phyloP scores from a whole-genome alignment of 1,284 basidiomycete species.

The Moesziomyces sp. region DNA sequence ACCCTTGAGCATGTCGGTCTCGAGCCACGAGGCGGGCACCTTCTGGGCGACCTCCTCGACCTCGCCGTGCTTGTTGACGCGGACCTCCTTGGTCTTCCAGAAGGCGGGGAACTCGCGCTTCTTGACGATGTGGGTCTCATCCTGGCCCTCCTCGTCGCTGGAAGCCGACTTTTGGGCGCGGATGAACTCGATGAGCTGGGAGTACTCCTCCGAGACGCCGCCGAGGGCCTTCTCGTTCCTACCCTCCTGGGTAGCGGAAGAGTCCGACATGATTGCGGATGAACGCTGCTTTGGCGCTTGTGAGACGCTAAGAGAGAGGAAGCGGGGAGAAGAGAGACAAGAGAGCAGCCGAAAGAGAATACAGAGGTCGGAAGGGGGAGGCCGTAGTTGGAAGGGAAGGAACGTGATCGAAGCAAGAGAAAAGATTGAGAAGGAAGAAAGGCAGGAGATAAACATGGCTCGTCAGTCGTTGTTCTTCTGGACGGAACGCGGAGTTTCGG shows the following conservation, averaged over 20 bases:
- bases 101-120: slow-evolving; percentile 61
- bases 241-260: slow-evolving; percentile 54
- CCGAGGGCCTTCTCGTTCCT: slow-evolving; percentile 40
- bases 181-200: slow-evolving; percentile 63
- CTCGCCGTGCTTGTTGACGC: slow-evolving; percentile 68
- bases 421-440: slow-evolving; percentile 1
- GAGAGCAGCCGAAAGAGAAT: not conserved
- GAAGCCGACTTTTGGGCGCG: slow-evolving; percentile 54
- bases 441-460: not conserved
- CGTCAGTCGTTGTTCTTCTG: not conserved
- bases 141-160: slow-evolving; percentile 55
- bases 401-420: not conserved
- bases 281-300: slow-evolving; percentile 2
- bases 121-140: slow-evolving; percentile 61
- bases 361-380: not conserved
- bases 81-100: slow-evolving; percentile 65
- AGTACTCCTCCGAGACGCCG: slow-evolving; percentile 63
- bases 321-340: not conserved
- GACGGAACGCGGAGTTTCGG: not conserved
- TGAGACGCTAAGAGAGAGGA: slow-evolving; percentile 5
- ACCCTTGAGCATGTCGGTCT: slow-evolving; percentile 71
- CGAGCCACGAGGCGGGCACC: slow-evolving; percentile 68
- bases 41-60: slow-evolving; percentile 63
- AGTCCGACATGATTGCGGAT: slow-evolving; percentile 44
- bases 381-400: not conserved